These are phyloP conservation scores for Dalechampia spathulata DNA, from an alignment of 441 rosid genomes.

Conservation along the genomic window DNA sequence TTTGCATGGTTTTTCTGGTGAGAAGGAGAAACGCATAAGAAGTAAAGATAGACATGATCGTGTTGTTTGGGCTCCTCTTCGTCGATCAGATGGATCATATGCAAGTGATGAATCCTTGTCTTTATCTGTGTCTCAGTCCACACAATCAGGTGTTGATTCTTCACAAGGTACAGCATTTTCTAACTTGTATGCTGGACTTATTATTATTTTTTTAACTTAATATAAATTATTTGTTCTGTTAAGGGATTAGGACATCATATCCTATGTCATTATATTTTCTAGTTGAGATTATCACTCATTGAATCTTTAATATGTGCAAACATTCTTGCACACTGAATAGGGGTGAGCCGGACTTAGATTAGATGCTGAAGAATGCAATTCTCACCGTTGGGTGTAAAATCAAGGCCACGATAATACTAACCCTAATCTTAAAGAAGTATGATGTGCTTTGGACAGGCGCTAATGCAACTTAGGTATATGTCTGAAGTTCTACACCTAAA, in stretches of 20 bases:
- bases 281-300: not conserved
- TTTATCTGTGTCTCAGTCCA: slow-evolving; percentile 36
- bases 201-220: not conserved
- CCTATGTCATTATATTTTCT: not conserved
- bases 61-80: slow-evolving; percentile 60
- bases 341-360: no score
- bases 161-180: slow-evolving; percentile 37
- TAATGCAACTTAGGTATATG: no score
- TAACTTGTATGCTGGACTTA: not conserved
- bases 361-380: no score
- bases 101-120: slow-evolving; percentile 49
- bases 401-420: no score
- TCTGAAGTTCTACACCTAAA: no score
- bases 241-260: not conserved
- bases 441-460: no score
- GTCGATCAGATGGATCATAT: slow-evolving; percentile 52
- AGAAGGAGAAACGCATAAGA: slow-evolving; percentile 53
- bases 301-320: not conserved
- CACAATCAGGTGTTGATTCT: slow-evolving; percentile 28
- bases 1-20: slow-evolving; percentile 28
- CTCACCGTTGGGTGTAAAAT: no score
- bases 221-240: no score
- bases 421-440: no score
- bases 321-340: no score
- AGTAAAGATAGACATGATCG: slow-evolving; percentile 66